Base-by-base conservation (phyloP, 768 basidiomycete genomes). In the Tephrocybe sp. region DNA sequence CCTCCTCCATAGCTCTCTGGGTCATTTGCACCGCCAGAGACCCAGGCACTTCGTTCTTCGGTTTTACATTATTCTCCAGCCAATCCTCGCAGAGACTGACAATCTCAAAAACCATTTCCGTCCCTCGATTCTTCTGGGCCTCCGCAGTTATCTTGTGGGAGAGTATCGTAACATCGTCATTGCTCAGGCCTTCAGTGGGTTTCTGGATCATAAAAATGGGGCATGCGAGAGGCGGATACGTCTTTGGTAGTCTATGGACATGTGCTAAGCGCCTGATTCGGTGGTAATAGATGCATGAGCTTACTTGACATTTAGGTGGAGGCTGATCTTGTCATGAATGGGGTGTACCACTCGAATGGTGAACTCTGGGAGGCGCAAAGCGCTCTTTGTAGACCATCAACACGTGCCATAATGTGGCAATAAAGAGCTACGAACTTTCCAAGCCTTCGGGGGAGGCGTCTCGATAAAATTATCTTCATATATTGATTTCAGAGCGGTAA, bases 41-140 rank as follows among this genome's bases (percentile, higher is more conserved):
- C 14, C 85, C 86, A 11, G 74, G 71, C 7, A 74, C 77, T 64
- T 89, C 85, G 6, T 73, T 71, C 2, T 78, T 76, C 1, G 83
- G 84, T 18, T 69, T 68, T 40, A 88, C 71, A 52, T 85, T 77
- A 21, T 70, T 69, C 14, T 71, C 68, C 42, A 91, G 71, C 89
- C 88, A 91, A 30, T 89, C 87, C 65, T 89, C 84, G 41, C 78
- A 77, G 38, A 81, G 78, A 5, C 74, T 83, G 40, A 84, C 77
- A 56, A 91, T 83, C 84, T 90, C 80, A 64, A 91, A 89, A 28
- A 90, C 86, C 80, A 89, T 86, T 65, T 89, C 88, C 18, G 78
- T 77, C 3, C 90, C 90, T 46, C 79, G 73, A 55, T 76, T 65
- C 57, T 75, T 80, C 68, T 85, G 84, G 1, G 83, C 86, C 61